Evolutionary conservation across 1,139 yeast species (phyloP).

Genomic region (Taiozyma sp.): DNA sequence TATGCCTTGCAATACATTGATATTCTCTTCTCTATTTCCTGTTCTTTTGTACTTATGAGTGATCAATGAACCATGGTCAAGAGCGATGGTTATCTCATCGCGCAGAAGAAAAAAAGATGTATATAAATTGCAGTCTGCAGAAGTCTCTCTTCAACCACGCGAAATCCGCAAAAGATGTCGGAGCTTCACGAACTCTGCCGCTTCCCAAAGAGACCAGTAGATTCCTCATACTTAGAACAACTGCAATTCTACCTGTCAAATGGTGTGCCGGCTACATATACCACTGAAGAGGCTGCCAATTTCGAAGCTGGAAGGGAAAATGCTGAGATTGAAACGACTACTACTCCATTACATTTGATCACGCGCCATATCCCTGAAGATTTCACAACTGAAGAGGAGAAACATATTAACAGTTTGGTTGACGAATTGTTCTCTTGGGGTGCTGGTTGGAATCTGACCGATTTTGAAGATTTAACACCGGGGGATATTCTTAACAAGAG

Average conservation of each 20-base stretch:
- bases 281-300: constrained; percentile 69
- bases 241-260: constrained; percentile 44
- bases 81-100: background rate
- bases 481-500: constrained; percentile 64
- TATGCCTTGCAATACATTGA: background rate
- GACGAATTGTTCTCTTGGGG: constrained; percentile 74
- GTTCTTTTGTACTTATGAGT: background rate
- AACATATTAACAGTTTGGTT: constrained; percentile 50
- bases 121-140: background rate
- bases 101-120: background rate
- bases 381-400: constrained; percentile 37
- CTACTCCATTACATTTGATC: constrained; percentile 77
- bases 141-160: constrained; percentile 1
- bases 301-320: constrained; percentile 39
- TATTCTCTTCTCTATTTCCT: background rate
- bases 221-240: constrained; percentile 37
- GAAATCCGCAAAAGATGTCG: constrained; percentile 40
- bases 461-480: constrained; percentile 64
- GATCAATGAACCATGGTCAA: background rate
- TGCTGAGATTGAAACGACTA: constrained; percentile 46
- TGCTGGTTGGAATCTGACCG: constrained; percentile 84
- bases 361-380: constrained; percentile 44
- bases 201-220: constrained; percentile 53
- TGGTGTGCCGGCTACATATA: constrained; percentile 81
- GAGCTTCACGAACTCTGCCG: constrained; percentile 67